Evolutionary conservation across 768 basidiomycete genomes (phyloP), one percentile per base, ranked within the genome.

Genomic region (Collybia mongolica): DNA sequence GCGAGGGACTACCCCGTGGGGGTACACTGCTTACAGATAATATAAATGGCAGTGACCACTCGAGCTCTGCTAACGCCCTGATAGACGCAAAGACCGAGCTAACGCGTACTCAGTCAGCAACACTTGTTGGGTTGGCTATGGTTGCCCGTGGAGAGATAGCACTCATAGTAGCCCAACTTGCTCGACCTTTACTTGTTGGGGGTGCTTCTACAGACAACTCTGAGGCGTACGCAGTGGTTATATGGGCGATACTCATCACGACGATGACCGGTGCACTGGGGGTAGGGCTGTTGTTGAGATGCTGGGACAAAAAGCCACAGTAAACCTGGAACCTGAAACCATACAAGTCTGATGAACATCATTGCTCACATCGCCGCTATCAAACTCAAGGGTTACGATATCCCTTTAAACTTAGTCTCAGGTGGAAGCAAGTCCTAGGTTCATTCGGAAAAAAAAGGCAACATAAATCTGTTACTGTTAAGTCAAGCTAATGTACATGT

Each of bases 71-170:
- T 15, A 11, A 26, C 23, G 28, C 22, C 12, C n/a, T 15, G 17
- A 32, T 19, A 20, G 38, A 35, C 19, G 37, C 17, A 15, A 19
- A 15, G 12, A 28, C 46, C 5, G 52, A 51, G 8, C 47, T 54
- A n/a, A 54, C 58, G 6, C 66, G 49, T 37, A 26, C 55, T 0
- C 65, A 60, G 1, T 63, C 68, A 4, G 70, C 72, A 1, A 46
- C 65, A 9, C 67, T 84, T 35, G 65, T 84, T 17, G 79, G 80
- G 0, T 60, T 81, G 3, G 83, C 82, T 0, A 81, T 87, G 77
- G 76, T 86, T 29, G 79, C 85, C 0, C 74, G 86, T 2, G 86
- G 86, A 1, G 85, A 87, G 63, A 85, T 87, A 22, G 84, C 82
- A 11, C 70, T 87, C 41, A 78, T 84, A 26, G 76, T 86, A 24